phyloP scores from a whole-genome alignment of 805 yeast species.

The Sugiyamaella marilandica region DNA sequence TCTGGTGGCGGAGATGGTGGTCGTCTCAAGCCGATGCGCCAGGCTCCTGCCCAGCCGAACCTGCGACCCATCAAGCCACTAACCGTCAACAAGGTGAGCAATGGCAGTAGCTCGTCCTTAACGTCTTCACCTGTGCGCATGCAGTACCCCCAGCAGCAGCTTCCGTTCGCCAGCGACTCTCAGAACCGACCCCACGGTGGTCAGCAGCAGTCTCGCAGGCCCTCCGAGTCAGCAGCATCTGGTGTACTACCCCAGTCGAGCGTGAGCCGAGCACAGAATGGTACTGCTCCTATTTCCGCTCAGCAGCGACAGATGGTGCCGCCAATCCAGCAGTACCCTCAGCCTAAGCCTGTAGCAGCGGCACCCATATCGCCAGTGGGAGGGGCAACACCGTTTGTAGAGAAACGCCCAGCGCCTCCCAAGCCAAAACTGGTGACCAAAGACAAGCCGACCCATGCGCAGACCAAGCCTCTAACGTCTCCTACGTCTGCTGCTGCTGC shows the following conservation, averaged over 20 bases:
- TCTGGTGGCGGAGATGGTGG: not conserved
- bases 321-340: not conserved
- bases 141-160: conserved; percentile 6
- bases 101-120: not conserved
- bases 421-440: conserved; percentile 1
- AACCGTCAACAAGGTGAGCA: conserved; percentile 3
- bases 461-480: conserved; percentile 5
- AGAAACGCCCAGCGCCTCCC: conserved; percentile 1
- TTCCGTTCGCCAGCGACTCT: not conserved
- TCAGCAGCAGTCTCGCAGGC: not conserved
- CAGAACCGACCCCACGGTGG: conserved; percentile 1
- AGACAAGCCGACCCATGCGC: not conserved
- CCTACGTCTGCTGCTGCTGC: conserved; percentile 7
- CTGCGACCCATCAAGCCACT: conserved; percentile 12
- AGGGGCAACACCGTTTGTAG: not conserved
- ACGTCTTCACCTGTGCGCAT: not conserved
- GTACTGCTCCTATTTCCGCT: not conserved
- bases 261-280: not conserved
- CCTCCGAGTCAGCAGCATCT: not conserved
- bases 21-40: not conserved
- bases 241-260: not conserved
- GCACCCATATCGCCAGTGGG: too few species aligned
- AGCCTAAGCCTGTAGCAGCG: not conserved
- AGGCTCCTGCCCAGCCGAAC: conserved; percentile 6
- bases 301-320: not conserved